Conservation (phyloP, 768 basidiomycete species). For the Leccinum olivaceopallidum region DNA sequence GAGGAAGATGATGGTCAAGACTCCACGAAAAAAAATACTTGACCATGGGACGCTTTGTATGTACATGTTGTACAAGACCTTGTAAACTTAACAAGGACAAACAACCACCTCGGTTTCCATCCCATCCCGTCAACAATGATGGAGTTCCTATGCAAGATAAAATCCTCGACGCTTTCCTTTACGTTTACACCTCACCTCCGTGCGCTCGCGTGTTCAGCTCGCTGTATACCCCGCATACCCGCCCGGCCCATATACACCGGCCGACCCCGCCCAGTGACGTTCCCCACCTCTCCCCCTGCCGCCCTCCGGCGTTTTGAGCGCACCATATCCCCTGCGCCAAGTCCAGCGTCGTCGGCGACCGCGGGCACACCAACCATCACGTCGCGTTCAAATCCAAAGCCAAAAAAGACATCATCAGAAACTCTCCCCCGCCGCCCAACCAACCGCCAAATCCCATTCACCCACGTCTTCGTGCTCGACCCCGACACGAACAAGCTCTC, state of each 20-base stretch:
- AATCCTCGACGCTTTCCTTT: not conserved
- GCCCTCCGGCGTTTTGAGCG: slow-evolving; percentile 16
- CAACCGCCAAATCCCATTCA: slow-evolving; percentile 45
- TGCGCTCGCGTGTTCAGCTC: slow-evolving; percentile 6
- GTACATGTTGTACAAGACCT: slow-evolving; percentile 24
- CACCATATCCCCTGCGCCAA: not conserved
- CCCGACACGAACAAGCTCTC: slow-evolving; percentile 43
- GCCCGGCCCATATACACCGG: slow-evolving; percentile 12
- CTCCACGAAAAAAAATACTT: not conserved
- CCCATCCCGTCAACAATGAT: not conserved
- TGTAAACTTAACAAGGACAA: slow-evolving; percentile 27
- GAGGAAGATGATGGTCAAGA: not conserved
- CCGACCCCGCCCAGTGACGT: not conserved
- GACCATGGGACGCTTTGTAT: slow-evolving; percentile 7
- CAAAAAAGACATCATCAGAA: not conserved
- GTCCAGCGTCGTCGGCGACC: not conserved
- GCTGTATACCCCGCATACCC: slow-evolving; percentile 5
- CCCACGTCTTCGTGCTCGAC: slow-evolving; percentile 48
- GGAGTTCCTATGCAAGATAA: slow-evolving; percentile 13
- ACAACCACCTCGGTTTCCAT: slow-evolving; percentile 22
- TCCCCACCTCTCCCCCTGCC: slow-evolving; percentile 14
- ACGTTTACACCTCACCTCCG: not conserved
- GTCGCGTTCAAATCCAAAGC: not conserved
- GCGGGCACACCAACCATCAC: not conserved
- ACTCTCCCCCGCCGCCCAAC: slow-evolving; percentile 12